Evolutionary conservation across 78 protist genomes (phyloP).

Genomic region (Emiliania huxleyi): DNA sequence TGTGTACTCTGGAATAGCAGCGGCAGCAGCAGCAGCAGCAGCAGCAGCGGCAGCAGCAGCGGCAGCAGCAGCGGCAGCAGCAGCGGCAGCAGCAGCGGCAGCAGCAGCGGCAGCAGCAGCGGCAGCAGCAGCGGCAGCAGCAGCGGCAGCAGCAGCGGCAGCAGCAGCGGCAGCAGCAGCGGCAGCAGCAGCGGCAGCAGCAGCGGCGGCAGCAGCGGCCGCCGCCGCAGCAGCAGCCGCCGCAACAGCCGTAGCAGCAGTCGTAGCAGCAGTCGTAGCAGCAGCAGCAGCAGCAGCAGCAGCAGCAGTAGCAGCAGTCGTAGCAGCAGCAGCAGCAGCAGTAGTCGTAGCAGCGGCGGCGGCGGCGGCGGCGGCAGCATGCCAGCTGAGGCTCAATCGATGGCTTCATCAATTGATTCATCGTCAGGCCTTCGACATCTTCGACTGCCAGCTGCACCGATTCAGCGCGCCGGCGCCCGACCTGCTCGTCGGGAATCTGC

Average conservation of each 20-base stretch:
- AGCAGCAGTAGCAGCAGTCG: no score
- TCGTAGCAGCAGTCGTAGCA: no score
- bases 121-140: background rate
- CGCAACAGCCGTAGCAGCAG: no score
- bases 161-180: background rate
- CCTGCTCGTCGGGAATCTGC: background rate
- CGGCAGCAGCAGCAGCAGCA: no score
- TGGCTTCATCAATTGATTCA: no score
- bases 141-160: background rate
- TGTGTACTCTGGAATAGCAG: no score
- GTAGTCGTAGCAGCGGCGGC: no score
- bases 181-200: background rate
- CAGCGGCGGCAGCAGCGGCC: background rate
- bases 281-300: no score
- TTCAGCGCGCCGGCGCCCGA: background rate
- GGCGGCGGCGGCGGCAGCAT: background rate
- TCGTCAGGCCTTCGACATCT: constrained; percentile 13
- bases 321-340: no score
- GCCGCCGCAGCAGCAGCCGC: background rate
- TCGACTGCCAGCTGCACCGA: constrained; percentile 3
- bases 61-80: background rate
- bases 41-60: background rate
- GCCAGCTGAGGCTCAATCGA: no score
- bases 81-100: background rate
- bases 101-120: background rate